Evolutionary conservation across 2,329 filamentous ascomycete genomes (phyloP).

Genomic region (Neophaeococcomyces aloes): DNA sequence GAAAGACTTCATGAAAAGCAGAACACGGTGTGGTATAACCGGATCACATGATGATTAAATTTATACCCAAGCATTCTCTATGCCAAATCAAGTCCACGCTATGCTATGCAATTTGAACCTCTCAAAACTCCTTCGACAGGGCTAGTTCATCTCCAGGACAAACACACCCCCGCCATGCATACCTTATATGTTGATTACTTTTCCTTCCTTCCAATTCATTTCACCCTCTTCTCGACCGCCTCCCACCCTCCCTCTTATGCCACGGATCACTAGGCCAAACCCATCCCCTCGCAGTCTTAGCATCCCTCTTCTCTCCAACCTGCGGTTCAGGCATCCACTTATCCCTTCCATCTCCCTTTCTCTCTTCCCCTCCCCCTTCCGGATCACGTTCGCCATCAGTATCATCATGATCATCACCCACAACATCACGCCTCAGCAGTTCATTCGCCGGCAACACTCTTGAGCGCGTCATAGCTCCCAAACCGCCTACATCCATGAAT

Average conservation of each 20-base stretch:
- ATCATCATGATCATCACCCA: slow-evolving; percentile 5
- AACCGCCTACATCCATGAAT: slow-evolving; percentile 51
- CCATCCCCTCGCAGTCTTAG: slow-evolving; percentile 52
- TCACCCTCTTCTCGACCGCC: slow-evolving; percentile 5
- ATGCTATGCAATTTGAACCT: no score
- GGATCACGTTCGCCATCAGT: no score
- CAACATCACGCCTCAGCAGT: slow-evolving; percentile 4
- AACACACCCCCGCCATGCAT: no score
- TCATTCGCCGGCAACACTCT: slow-evolving; percentile 28
- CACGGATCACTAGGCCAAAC: slow-evolving; percentile 52
- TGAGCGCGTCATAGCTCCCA: slow-evolving; percentile 46
- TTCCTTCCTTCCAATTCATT: no score
- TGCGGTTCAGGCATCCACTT: slow-evolving; percentile 53
- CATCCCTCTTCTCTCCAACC: slow-evolving; percentile 50
- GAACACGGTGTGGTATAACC: no score
- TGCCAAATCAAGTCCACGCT: slow-evolving; percentile 10
- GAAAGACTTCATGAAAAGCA: no score
- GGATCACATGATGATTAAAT: no score
- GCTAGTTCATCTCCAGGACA: no score
- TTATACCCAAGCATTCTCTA: no score
- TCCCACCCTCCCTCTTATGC: slow-evolving; percentile 45
- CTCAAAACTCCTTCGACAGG: no score
- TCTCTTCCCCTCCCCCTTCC: slow-evolving; percentile 17
- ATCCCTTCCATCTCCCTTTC: slow-evolving; percentile 41
- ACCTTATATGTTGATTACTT: no score